Evolutionary conservation across 2,329 filamentous ascomycete species (phyloP).

Genomic region (Boeremia lycopersici): DNA sequence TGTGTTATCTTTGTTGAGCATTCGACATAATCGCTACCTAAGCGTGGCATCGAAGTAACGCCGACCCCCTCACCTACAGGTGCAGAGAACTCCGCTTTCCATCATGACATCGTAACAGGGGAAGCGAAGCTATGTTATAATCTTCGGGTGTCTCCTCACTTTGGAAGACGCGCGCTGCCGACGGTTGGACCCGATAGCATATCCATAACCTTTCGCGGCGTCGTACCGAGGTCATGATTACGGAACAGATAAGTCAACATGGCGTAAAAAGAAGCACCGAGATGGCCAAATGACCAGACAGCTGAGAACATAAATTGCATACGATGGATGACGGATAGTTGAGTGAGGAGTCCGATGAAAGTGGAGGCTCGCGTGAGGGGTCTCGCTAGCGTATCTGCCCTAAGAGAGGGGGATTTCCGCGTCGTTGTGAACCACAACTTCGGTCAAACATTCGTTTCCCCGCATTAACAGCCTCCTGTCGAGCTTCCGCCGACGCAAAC

Average conservation of each 20-base stretch:
- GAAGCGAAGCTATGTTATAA: background rate
- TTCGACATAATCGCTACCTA: background rate
- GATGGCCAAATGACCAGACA: background rate
- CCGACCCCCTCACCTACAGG: background rate
- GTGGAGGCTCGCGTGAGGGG: slow-evolving; percentile 16
- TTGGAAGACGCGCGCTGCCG: background rate
- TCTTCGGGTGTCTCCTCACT: background rate
- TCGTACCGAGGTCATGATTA: background rate
- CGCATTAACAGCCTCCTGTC: slow-evolving; percentile 25
- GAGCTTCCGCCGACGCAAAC: slow-evolving; percentile 28
- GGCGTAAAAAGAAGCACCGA: slow-evolving; percentile 2
- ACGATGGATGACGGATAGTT: slow-evolving; percentile 6
- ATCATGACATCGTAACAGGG: background rate
- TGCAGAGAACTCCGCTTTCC: background rate
- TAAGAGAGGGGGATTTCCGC: slow-evolving; percentile 1
- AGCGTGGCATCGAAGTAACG: slow-evolving; percentile 6
- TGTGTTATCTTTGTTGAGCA: slow-evolving; percentile 3
- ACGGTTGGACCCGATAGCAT: background rate
- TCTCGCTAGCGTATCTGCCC: background rate
- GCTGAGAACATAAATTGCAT: background rate
- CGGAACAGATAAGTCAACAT: background rate
- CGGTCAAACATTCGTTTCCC: slow-evolving; percentile 3
- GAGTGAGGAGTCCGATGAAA: slow-evolving; percentile 13
- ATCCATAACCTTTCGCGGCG: background rate
- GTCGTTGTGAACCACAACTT: background rate